These are phyloP conservation scores for Suillus weaverae DNA, from an alignment of 768 basidiomycete species.

Conservation along the genomic window DNA sequence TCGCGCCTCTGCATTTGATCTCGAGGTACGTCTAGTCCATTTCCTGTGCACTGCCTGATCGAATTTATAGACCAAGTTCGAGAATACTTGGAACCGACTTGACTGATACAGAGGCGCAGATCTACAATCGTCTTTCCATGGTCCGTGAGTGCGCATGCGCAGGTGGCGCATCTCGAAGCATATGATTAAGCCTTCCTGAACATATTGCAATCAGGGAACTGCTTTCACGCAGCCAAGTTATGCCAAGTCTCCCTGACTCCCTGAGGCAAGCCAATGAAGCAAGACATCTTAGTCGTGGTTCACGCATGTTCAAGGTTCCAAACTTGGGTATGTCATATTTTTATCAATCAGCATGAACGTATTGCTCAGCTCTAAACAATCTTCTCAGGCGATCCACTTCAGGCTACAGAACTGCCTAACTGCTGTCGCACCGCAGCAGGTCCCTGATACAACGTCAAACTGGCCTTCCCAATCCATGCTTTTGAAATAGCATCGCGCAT, in stretches of 20 bases:
- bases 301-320: background rate
- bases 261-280: background rate
- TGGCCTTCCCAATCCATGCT: background rate
- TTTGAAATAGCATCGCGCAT: background rate
- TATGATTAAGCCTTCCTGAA: background rate
- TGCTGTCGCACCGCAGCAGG: background rate
- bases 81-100: background rate
- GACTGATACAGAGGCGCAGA: background rate
- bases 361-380: background rate
- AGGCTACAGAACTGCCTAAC: background rate
- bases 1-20: background rate
- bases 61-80: background rate
- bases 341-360: background rate
- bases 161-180: background rate
- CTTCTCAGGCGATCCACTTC: conserved; percentile 1
- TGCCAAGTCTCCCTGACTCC: background rate
- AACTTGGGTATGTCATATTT: background rate
- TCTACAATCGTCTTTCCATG: background rate
- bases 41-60: background rate
- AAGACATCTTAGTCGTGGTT: conserved; percentile 3
- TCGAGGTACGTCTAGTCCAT: background rate
- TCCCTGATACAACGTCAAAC: background rate
- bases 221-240: background rate
- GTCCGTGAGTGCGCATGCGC: background rate
- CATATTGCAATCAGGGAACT: background rate